Evolutionary conservation across 805 yeast genomes (phyloP), one percentile per base, ranked within the genome.

Genomic region (Ogataea glucozyma): DNA sequence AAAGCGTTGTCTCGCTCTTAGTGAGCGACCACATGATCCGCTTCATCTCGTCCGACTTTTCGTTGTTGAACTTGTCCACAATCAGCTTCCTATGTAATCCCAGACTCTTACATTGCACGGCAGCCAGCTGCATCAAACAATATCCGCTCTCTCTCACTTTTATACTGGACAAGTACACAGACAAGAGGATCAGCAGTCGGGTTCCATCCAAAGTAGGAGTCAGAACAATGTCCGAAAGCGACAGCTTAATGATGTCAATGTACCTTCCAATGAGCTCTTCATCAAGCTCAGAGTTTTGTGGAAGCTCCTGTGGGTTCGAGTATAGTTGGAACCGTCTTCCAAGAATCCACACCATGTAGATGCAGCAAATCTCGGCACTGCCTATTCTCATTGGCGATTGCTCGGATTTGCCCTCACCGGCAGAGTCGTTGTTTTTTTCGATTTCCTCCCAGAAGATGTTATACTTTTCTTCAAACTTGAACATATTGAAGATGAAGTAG

Each of bases 121-220:
- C 64, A 6, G 79, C 78, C 33, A 72, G 44, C 31, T 75, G 73
- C 55, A 73, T 57, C 34, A 75, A 47, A 47, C 72, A 69, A 66
- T 74, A 75, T 0, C 76, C 74, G 38, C 74, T 67, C 44, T 75
- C 79, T 44, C 78, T 64, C 30, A 71, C 70, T 48, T 67, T 71
- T 19, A 64, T 64, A 34, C 74, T 63, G 32, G 72, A 72, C 30
- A 75, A 47, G 53, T 75, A 70, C 10, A 71, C 62, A 0, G 78
- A 65, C 27, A 73, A 61, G 23, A 74, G 51, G 34, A 69, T 62
- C 13, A 74, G 49, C 13, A 72, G 59, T 36, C 76, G 60, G 10
- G 75, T 70, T 3, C 79, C 75, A 36, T 66, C 67, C 12, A 73
- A 49, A 4, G 71, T 62, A 3, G 79, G 76, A 1, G 72, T 68